Evolutionary conservation across 1,284 basidiomycete species (phyloP), one percentile per base, ranked within the genome.

Genomic region (Ustilago xerochloae): DNA sequence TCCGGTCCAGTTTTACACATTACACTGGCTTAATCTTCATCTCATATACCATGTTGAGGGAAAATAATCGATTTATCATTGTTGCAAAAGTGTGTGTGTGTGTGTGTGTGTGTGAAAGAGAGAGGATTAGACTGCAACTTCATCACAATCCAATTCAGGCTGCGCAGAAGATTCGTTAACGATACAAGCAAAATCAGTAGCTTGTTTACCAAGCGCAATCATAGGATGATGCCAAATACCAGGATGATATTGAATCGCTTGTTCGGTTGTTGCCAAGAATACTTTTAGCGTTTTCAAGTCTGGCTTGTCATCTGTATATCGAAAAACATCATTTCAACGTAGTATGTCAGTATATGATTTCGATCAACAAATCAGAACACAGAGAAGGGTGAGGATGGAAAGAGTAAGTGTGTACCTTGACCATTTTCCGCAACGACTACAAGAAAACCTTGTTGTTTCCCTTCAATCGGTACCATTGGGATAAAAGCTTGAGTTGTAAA

Each of bases 221-320:
- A 82, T 76, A 6, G 81, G 80, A 43, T 79, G 76, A 28, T 82
- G 81, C 81, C 81, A 82, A 16, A 76, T 53, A 33, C 80, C 81
- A 1, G 80, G 66, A 26, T 70, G 66, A 57, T 82, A 82, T 55
- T 70, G 74, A 47, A 81, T 81, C 48, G 63, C 80, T 52, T 81
- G 81, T 20, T 75, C 65, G 6, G 73, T 68, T 20, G 62, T 63
- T 0, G 78, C 77, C 32, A 54, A 24, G 38, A 81, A 83, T 16
- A 75, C 78, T 18, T 54, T 58, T 4, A 83, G 57, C 1, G 81
- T 75, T 18, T 15, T 52, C 43, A 81, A 52, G 55, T 83, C 81
- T 41, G 80, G 81, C 38, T 63, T 61, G 63, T 79, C 80, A 63
- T 80, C 80, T 75, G 67, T 51, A 18, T 16, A 39, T 22, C 32